Conservation (phyloP, 768 basidiomycete species). For the Epithele typhae region DNA sequence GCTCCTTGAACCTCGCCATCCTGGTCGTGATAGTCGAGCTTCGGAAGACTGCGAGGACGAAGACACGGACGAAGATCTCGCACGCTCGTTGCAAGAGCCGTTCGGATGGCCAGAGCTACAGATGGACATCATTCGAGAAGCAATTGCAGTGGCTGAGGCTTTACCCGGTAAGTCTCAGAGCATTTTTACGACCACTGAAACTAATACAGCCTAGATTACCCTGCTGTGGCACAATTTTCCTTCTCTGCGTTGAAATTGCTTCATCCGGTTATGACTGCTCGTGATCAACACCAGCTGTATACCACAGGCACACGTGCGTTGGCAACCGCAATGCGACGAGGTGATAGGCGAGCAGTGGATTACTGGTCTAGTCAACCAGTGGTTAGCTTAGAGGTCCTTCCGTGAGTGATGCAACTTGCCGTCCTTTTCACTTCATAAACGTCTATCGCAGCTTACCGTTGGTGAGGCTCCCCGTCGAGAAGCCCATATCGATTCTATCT, state of each 20-base stretch:
- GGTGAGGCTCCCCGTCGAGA: conserved; percentile 70
- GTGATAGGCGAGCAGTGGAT: conserved; percentile 62
- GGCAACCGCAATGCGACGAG: conserved; percentile 70
- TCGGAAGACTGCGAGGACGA: conserved; percentile 6
- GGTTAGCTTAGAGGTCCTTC: conserved; percentile 70
- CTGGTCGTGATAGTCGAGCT: conserved; percentile 3
- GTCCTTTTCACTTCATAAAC: conserved; percentile 4
- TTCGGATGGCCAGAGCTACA: conserved; percentile 96
- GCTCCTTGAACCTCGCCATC: conserved; percentile 29
- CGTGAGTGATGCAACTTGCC: conserved; percentile 44
- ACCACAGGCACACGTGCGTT: conserved; percentile 70
- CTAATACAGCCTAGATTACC: conserved; percentile 54
- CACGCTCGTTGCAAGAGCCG: conserved; percentile 41
- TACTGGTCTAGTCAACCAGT: conserved; percentile 88
- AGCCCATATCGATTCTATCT: conserved; percentile 53
- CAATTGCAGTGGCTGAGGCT: conserved; percentile 86
- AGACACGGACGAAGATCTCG: conserved; percentile 36
- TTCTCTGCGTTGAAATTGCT: conserved; percentile 80
- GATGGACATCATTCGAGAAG: conserved; percentile 89
- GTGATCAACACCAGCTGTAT: conserved; percentile 80
- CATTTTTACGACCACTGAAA: neutral
- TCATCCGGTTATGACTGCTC: conserved; percentile 59
- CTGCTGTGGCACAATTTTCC: conserved; percentile 83
- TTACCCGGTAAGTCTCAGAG: conserved; percentile 57
- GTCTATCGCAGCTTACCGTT: conserved; percentile 52